Evolutionary conservation across 2,329 filamentous ascomycete genomes (phyloP).

Genomic region (Aspergillus nomiae): DNA sequence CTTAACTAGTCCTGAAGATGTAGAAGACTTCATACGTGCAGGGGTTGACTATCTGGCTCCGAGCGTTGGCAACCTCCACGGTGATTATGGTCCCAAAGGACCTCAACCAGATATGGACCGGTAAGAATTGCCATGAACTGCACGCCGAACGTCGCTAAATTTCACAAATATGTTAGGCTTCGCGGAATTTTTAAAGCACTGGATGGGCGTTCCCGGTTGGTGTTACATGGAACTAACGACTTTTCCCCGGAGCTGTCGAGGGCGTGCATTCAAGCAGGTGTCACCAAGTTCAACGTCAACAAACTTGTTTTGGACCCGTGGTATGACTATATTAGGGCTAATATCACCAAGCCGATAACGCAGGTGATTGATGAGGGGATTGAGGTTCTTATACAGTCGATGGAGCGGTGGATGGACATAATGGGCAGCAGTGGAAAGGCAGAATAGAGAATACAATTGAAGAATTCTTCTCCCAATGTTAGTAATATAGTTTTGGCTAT

Average conservation of each 20-base stretch:
- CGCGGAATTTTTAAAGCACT: constrained; percentile 50
- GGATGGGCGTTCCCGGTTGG: constrained; percentile 50
- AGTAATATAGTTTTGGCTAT: background rate
- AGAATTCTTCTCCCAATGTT: background rate
- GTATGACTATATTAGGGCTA: constrained; percentile 46
- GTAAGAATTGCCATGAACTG: background rate
- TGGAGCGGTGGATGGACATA: constrained; percentile 56
- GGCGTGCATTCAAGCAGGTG: constrained; percentile 53
- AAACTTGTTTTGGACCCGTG: constrained; percentile 50
- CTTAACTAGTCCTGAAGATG: constrained; percentile 67
- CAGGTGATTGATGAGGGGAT: constrained; percentile 54
- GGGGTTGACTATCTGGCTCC: constrained; percentile 72
- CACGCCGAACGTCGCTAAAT: background rate
- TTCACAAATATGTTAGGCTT: constrained; percentile 47
- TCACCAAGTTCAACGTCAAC: constrained; percentile 59
- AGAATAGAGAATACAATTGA: background rate
- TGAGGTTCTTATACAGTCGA: constrained; percentile 50
- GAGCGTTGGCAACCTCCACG: constrained; percentile 72
- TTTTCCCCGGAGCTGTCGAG: constrained; percentile 54
- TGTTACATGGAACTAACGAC: constrained; percentile 58
- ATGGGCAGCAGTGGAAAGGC: constrained; percentile 25
- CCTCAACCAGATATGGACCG: constrained; percentile 53
- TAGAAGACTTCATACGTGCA: constrained; percentile 66
- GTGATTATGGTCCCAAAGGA: constrained; percentile 65
- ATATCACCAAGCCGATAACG: constrained; percentile 51